Percentiles rank a stretch among this genome's conserved stretches.
These are phyloP conservation scores for Mucor mucedo DNA, from an alignment of 371 early-diverging fungal genomes.

Conservation along the genomic window DNA sequence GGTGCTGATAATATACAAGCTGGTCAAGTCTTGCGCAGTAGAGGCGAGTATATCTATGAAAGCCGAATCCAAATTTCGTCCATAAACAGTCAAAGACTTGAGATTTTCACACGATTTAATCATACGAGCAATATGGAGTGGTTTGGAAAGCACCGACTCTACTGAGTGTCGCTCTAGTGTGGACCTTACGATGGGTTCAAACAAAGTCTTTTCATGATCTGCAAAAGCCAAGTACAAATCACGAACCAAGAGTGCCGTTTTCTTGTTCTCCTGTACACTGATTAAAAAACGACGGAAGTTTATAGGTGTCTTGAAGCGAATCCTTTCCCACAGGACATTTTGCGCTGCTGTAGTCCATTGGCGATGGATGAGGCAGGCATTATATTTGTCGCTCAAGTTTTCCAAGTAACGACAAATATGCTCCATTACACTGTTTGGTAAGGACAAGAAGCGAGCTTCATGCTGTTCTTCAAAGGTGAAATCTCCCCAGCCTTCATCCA, in stretches of 20 bases:
- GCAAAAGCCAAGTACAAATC: constrained; percentile 29
- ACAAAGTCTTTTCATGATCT: constrained; percentile 25
- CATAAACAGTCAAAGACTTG: constrained; percentile 40
- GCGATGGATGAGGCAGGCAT: constrained; percentile 35
- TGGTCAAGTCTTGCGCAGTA: constrained; percentile 11
- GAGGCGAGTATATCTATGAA: constrained; percentile 30
- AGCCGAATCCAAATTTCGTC: constrained; percentile 32
- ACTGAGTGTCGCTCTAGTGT: constrained; percentile 18
- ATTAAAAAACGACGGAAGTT: constrained; percentile 28
- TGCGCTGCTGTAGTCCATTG: constrained; percentile 41
- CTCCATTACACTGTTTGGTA: constrained; percentile 35
- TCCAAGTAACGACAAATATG: constrained; percentile 40
- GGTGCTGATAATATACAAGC: constrained; percentile 37
- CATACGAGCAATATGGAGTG: constrained; percentile 22
- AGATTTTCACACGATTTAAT: constrained; percentile 41
- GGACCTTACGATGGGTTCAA: constrained; percentile 29
- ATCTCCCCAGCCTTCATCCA: constrained; percentile 14
- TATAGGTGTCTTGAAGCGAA: constrained; percentile 28
- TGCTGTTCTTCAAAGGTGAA: constrained; percentile 26
- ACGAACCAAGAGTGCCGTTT: constrained; percentile 34
- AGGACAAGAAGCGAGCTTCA: neutral
- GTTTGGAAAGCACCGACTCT: constrained; percentile 14
- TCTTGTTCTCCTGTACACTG: constrained; percentile 12
- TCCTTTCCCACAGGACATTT: constrained; percentile 42
- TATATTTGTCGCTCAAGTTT: constrained; percentile 31